These are phyloP conservation scores for Eleusine coracana DNA, from an alignment of 176 grass and related monocot species.

Conservation along the genomic window DNA sequence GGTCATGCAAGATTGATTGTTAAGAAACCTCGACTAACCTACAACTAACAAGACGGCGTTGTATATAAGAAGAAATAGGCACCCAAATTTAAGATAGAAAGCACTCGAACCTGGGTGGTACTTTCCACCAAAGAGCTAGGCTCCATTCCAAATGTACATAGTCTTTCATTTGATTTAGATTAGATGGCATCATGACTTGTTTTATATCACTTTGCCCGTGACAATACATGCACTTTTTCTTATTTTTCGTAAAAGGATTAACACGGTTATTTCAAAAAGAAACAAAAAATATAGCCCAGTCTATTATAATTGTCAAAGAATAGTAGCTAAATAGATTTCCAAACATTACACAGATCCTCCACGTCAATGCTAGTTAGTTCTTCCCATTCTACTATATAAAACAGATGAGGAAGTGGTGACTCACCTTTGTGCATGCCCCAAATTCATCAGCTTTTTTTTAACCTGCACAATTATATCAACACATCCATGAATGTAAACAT, in stretches of 20 bases:
- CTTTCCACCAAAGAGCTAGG: too few species aligned
- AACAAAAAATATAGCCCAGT: neutral
- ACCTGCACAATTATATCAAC: slow-evolving; percentile 62
- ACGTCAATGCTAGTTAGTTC: neutral
- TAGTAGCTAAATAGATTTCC: neutral
- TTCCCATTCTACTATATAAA: slow-evolving; percentile 21
- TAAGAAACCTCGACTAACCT: neutral
- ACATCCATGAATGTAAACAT: neutral
- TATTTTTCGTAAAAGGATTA: neutral
- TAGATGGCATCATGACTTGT: neutral
- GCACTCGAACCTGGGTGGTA: neutral
- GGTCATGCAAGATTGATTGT: neutral
- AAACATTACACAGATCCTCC: neutral
- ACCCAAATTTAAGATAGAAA: too few species aligned
- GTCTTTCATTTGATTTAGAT: neutral
- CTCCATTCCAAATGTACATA: too few species aligned
- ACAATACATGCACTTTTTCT: neutral
- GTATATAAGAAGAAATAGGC: too few species aligned
- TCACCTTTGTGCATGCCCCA: slow-evolving; percentile 83
- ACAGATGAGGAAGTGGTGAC: slow-evolving; percentile 24
- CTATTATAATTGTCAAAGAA: slow-evolving; percentile 2
- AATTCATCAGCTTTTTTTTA: slow-evolving; percentile 77
- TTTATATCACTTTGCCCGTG: neutral
- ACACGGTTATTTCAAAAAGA: slow-evolving; percentile 5
- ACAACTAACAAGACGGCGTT: neutral